Conservation (phyloP, 2,329 filamentous ascomycete species). For the Scytalidium sp. region DNA sequence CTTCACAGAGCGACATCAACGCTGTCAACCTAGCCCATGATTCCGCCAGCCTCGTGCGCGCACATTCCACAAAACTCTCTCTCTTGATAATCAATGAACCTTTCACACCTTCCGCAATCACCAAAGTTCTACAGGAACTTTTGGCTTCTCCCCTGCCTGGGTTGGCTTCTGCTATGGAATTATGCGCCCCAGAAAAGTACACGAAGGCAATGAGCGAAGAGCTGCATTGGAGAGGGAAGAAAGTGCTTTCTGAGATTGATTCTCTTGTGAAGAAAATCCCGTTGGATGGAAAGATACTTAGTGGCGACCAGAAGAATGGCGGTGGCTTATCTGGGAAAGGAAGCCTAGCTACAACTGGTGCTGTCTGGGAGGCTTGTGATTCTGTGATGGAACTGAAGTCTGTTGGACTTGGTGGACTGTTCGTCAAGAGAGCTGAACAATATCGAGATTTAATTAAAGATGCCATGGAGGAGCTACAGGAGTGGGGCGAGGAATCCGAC, state of each 20-base stretch:
- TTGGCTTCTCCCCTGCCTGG: constrained; percentile 70
- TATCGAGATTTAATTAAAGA: constrained; percentile 76
- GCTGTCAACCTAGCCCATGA: constrained; percentile 69
- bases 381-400: constrained; percentile 60
- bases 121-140: constrained; percentile 69
- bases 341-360: constrained; percentile 65
- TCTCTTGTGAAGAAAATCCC: constrained; percentile 60
- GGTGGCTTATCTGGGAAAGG: constrained; percentile 40
- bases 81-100: constrained; percentile 84
- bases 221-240: constrained; percentile 54
- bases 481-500: constrained; percentile 76
- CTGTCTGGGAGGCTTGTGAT: constrained; percentile 84
- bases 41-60: constrained; percentile 69
- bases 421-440: constrained; percentile 69
- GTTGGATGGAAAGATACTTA: constrained; percentile 51
- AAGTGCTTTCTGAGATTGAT: constrained; percentile 60
- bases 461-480: constrained; percentile 79
- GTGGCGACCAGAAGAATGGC: constrained; percentile 44
- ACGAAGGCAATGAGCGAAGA: constrained; percentile 63
- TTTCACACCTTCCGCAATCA: constrained; percentile 76
- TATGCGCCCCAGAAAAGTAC: constrained; percentile 60
- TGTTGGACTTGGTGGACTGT: constrained; percentile 66
- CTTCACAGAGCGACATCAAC: constrained; percentile 34
- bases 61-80: constrained; percentile 83
- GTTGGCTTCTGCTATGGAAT: constrained; percentile 66